A percentile compares a stretch with the other conserved stretches of the same genome.
Conservation (phyloP, 148 eudicot genomes). For the Simmondsia chinensis region DNA sequence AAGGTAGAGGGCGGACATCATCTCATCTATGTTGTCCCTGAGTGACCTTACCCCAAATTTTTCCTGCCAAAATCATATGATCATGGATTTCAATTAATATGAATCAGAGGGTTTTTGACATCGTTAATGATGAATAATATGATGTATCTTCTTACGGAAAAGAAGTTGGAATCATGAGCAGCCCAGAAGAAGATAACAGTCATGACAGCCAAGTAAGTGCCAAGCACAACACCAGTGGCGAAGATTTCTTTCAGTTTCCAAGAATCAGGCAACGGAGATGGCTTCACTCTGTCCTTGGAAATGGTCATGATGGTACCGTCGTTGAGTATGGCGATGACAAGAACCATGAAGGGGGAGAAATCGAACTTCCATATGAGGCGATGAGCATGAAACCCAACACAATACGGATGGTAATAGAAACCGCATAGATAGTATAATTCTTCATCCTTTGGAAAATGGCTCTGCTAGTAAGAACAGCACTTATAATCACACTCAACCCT, state of each 20-base stretch:
- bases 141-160: conserved; percentile 31
- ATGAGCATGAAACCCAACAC: conserved; percentile 64
- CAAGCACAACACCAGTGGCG: conserved; percentile 69
- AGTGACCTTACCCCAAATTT: conserved; percentile 39
- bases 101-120: neutral
- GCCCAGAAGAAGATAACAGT: conserved; percentile 68
- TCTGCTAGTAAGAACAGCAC: conserved; percentile 63
- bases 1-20: conserved; percentile 63
- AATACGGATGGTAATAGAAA: conserved; percentile 70
- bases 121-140: neutral
- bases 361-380: conserved; percentile 72
- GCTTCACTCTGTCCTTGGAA: conserved; percentile 67
- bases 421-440: conserved; percentile 71
- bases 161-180: conserved; percentile 43
- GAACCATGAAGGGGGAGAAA: conserved; percentile 77
- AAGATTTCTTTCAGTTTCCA: conserved; percentile 72
- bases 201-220: conserved; percentile 62
- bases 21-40: conserved; percentile 19
- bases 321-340: conserved; percentile 64
- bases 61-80: conserved; percentile 22
- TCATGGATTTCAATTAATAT: neutral
- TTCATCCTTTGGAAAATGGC: conserved; percentile 83
- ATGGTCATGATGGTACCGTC: conserved; percentile 89
- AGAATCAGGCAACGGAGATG: conserved; percentile 66
- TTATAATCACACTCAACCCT: conserved; percentile 69